Evolutionary conservation across 352 stramenopile genomes (phyloP), one percentile per base, ranked within the genome.

Genomic region (Labyrinthula sp.): DNA sequence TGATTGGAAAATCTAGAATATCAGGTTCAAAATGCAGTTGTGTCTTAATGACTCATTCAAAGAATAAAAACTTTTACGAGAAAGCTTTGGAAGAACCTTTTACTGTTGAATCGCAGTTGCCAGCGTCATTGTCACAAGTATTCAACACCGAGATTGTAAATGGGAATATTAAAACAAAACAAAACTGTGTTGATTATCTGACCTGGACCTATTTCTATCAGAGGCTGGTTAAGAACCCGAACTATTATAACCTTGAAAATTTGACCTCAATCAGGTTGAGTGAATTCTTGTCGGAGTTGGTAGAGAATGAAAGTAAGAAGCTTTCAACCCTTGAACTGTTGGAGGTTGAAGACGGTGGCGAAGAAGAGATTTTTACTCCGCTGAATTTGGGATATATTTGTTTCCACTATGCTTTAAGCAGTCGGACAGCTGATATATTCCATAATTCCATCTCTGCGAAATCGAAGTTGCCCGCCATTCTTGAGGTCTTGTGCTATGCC

Each of bases 151-250:
- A 98, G 57, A 88, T 97, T 59, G 88, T 95, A 18, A 94, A 82
- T 0, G 89, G 93, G 61, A 95, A 78, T 5, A 92, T 99, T 39
- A 81, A 91, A 55, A 92, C 71, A 59, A 97, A 96, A 69, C 84
- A 98, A 57, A 89, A 99, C 40, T 87, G 85, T 0, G 82, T 99
- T 26, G 88, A 99, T 56, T 99, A 95, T 61, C 67, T 99, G 18
- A 99, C 90, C 28, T 99, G 90, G 90, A 97, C 88, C 1, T 92
- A 98, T 40, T 82, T 96, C 67, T 99, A 97, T 63, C 77, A 88
- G 2, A 79, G 91, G 5, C 63, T 99, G 23, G 75, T 85, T 39
- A 93, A 98, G 63, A 99, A 99, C 65, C 91, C 91, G 1, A 98
- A 95, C 46, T 99, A 95, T 64, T 99, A 99, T 72, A 89, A 94